phyloP scores from a whole-genome alignment of 2,329 filamentous ascomycete genomes.

The Diaporthe citriasiana region DNA sequence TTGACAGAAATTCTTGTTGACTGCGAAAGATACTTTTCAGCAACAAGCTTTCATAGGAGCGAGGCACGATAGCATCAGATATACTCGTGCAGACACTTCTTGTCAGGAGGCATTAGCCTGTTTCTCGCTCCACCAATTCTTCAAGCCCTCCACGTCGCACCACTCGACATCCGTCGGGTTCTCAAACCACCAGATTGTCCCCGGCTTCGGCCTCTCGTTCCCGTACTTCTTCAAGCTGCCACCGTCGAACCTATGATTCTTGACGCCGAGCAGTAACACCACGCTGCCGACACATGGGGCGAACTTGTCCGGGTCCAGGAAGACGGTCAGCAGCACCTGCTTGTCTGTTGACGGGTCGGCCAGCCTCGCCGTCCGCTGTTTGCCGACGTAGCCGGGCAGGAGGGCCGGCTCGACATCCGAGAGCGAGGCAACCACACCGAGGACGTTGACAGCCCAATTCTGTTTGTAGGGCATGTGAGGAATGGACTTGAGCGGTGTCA shows the following conservation, averaged over 20 bases:
- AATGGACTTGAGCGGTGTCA: slow-evolving; percentile 65
- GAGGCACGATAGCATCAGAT: not conserved
- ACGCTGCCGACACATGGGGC: slow-evolving; percentile 61
- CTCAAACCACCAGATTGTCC: slow-evolving; percentile 65
- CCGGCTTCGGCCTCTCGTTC: slow-evolving; percentile 51
- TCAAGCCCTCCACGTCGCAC: slow-evolving; percentile 63
- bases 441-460: slow-evolving; percentile 70
- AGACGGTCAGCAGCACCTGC: slow-evolving; percentile 67
- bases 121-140: slow-evolving; percentile 59
- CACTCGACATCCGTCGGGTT: slow-evolving; percentile 61
- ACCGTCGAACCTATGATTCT: slow-evolving; percentile 69
- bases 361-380: slow-evolving; percentile 66
- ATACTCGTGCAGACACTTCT: not conserved
- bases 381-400: slow-evolving; percentile 57
- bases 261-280: slow-evolving; percentile 67
- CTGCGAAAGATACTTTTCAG: not conserved
- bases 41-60: not conserved
- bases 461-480: slow-evolving; percentile 68
- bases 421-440: slow-evolving; percentile 64
- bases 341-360: slow-evolving; percentile 66
- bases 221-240: slow-evolving; percentile 59
- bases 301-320: slow-evolving; percentile 66
- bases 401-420: slow-evolving; percentile 63
- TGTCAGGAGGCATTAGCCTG: not conserved
- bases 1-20: not conserved